Percentiles rank a stretch among this genome's conserved stretches.
phyloP scores from a whole-genome alignment of 805 yeast genomes.

The Yamadazyma tumulicola region DNA sequence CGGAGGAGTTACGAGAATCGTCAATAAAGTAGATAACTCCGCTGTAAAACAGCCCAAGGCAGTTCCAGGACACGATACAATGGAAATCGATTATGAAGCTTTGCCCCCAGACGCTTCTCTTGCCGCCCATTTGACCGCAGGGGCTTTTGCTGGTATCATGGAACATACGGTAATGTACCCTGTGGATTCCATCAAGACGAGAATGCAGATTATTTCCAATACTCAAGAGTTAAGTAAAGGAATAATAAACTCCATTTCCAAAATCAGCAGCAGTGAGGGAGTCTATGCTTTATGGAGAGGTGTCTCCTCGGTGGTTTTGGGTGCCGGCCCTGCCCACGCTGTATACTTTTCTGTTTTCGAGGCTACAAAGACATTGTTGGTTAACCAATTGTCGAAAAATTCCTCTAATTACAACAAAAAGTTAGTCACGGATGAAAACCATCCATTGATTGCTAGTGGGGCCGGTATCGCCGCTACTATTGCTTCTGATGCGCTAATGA shows the following conservation, averaged over 20 bases:
- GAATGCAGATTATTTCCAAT: constrained; percentile 68
- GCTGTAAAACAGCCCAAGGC: neutral
- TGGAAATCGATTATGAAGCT: constrained; percentile 84
- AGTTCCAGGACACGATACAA: constrained; percentile 24
- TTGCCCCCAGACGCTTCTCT: constrained; percentile 84
- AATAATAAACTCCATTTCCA: constrained; percentile 64
- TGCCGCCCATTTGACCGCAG: constrained; percentile 80
- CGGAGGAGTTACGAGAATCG: neutral
- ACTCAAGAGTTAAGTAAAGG: constrained; percentile 26
- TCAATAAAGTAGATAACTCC: neutral
- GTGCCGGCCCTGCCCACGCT: constrained; percentile 99
- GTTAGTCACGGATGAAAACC: constrained; percentile 60
- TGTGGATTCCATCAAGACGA: constrained; percentile 90
- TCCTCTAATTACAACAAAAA: constrained; percentile 28
- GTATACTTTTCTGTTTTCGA: constrained; percentile 95
- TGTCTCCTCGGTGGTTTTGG: constrained; percentile 82
- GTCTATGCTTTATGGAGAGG: constrained; percentile 90
- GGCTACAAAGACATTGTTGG: constrained; percentile 60
- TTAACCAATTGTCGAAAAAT: constrained; percentile 33
- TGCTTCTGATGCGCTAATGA: constrained; percentile 95
- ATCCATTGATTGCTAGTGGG: constrained; percentile 76
- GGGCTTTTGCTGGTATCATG: constrained; percentile 99
- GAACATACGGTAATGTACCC: constrained; percentile 98
- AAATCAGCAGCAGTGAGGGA: constrained; percentile 85
- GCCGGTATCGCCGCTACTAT: constrained; percentile 92